Base-by-base conservation (phyloP, 2,329 filamentous ascomycete genomes). In the Ampelomyces quisqualis region DNA sequence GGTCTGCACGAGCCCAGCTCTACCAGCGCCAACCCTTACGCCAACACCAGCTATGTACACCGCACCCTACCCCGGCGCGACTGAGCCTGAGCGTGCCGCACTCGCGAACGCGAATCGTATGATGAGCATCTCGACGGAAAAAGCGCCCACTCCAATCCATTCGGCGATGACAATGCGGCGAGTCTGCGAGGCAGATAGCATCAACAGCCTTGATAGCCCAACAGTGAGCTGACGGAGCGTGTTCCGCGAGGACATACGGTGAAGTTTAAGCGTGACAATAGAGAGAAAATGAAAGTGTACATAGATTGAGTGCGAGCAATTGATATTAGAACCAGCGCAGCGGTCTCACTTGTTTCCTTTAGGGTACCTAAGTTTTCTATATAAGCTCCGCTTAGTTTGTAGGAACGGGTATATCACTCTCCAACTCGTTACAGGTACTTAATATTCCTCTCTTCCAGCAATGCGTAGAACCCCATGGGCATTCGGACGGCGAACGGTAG, bases 191-290 rank as follows among this genome's bases (percentile, higher is more conserved):
- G 49, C 55, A 43, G 50, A 40, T 9, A 59, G 67, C 53, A 45
- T 61, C 19, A 60, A 63, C 7, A 68, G 65, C 37, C 47, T 45
- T 22, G 72, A 78, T 41, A 85, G 81, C 61, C 80, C 81, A n/a
- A 79, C 78, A 7, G 84, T 85, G 71, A 64, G 61, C 38, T 74
- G 84, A 67, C 77, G 79, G 62, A 87, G 83, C 46, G 76, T 86
- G 51, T 89, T 88, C 58, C 74, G 77, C 44, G 85, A 89, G 71
- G 77, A 85, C 48, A 77, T 88, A 61, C 86, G 55, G 61, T 45
- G 39, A 38, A 7, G 17, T 17, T 13, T 13, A 24, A 43, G 23
- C n/a, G n/a, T n/a, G n/a, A 9, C 17, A 19, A 24, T 7, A 11
- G 27, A 2, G 22, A n/a, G 20, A 10, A 13, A 19, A 14, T 18